Conservation (phyloP, 2,329 filamentous ascomycete species). For the Paracoccidioides brasiliensis region DNA sequence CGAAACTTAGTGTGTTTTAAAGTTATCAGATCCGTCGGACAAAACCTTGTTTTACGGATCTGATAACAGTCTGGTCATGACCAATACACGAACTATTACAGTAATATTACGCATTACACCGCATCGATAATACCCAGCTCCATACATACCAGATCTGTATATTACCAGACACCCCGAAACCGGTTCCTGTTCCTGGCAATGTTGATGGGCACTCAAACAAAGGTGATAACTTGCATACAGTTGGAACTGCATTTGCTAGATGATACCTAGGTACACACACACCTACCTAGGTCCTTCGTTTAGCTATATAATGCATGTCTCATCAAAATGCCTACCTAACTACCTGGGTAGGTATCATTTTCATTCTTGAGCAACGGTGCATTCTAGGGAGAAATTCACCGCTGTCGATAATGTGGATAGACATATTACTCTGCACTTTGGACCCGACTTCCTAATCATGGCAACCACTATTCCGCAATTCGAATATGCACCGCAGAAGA, state of each 20-base stretch:
- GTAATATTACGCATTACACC: neutral
- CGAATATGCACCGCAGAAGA: conserved; percentile 27
- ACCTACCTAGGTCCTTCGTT: too few relatives aligned
- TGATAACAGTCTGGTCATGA: neutral
- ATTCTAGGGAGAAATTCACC: too few relatives aligned
- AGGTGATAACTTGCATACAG: neutral
- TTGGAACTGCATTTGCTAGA: neutral
- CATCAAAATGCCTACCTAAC: too few relatives aligned
- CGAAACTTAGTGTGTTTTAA: neutral
- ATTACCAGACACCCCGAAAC: too few relatives aligned
- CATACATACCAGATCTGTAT: too few relatives aligned
- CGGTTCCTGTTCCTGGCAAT: neutral
- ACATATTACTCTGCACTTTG: too few relatives aligned
- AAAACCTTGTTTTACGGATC: neutral
- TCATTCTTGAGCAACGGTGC: too few relatives aligned
- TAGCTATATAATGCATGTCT: too few relatives aligned
- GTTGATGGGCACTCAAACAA: neutral
- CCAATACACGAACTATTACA: neutral
- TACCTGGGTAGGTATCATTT: too few relatives aligned
- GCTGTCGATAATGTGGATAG: too few relatives aligned
- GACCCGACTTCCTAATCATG: neutral
- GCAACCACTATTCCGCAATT: conserved; percentile 1
- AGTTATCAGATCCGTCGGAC: neutral
- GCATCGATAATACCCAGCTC: neutral
- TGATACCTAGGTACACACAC: too few relatives aligned